A percentile compares a stretch with the other conserved stretches of the same genome.
Evolutionary conservation across 2,329 filamentous ascomycete species (phyloP).

Genomic region (Pestalotiopsis sp.): DNA sequence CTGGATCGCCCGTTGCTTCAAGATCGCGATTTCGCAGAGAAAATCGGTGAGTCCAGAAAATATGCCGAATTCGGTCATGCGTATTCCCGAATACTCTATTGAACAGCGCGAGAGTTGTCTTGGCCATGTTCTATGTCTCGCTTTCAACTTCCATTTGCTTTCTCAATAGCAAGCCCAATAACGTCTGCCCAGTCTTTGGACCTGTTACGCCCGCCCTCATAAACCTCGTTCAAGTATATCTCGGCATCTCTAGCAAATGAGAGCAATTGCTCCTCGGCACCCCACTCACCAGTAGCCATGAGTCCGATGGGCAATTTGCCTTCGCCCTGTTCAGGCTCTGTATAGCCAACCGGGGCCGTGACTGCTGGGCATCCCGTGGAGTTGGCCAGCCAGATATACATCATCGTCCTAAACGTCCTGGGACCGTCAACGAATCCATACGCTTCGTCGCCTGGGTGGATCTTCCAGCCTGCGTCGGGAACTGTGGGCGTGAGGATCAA

Average conservation of each 20-base stretch:
- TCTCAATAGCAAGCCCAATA: slow-evolving; percentile 35
- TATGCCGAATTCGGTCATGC: too few relatives aligned
- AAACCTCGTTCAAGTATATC: slow-evolving; percentile 51
- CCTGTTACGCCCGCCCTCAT: slow-evolving; percentile 50
- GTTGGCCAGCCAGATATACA: slow-evolving; percentile 85
- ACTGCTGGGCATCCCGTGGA: slow-evolving; percentile 78
- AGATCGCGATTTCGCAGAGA: too few relatives aligned
- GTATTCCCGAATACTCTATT: neutral
- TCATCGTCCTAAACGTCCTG: slow-evolving; percentile 75
- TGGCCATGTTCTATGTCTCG: neutral
- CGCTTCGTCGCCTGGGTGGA: slow-evolving; percentile 57
- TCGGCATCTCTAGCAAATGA: slow-evolving; percentile 62
- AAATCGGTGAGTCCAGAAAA: too few relatives aligned
- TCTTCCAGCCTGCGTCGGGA: slow-evolving; percentile 75
- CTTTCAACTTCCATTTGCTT: neutral
- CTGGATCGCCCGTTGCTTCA: too few relatives aligned
- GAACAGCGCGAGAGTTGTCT: neutral
- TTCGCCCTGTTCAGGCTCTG: slow-evolving; percentile 53
- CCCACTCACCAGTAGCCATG: slow-evolving; percentile 70
- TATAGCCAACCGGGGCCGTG: slow-evolving; percentile 75
- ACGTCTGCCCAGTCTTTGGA: slow-evolving; percentile 64
- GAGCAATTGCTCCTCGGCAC: slow-evolving; percentile 64
- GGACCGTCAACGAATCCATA: slow-evolving; percentile 79
- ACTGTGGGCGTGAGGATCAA: slow-evolving; percentile 79
- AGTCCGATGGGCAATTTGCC: slow-evolving; percentile 64